Evolutionary conservation across 805 yeast species (phyloP), one percentile per base, ranked within the genome.

Genomic region (Ogataea dorogensis): DNA sequence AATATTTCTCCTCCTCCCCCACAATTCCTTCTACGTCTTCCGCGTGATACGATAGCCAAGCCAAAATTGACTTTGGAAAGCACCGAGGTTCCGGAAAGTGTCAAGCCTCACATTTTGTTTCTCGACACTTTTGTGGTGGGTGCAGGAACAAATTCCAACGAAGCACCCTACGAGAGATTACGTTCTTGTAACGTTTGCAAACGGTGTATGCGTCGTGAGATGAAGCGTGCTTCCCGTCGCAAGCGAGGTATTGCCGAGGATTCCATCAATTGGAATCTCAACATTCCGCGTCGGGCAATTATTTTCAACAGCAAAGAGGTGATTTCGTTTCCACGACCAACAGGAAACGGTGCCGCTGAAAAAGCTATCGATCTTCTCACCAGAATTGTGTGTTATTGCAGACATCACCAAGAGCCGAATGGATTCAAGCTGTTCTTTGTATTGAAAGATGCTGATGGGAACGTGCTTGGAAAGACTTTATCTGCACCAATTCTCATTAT

Each of bases 271-370:
- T 87, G 97, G 80, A 74, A 83, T 51, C 80, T 84, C 32, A 72
- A 73, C 28, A 72, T 78, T 56, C 75, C 79, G 43, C 82, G 87
- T 53, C 77, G 94, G 43, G 95, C 96, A 2, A 75, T 91, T 30
- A 83, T 91, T 23, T 86, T 89, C 69, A 91, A 93, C 63, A 86
- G 95, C 62, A 84, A 86, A 53, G 97, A 91, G 61, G 73, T 93
- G 16, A 73, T 87, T 25, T 76, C 86, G 10, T 75, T 84, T 51
- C 85, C 86, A 5, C 68, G 81, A 17, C 79, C 82, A 19, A 66
- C 68, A 17, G 61, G 58, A 3, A 45, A 42, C 33, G 55, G 49
- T 24, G 10, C 47, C 2, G 50, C 43, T 28, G 55, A 39, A 11
- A 71, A 69, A 46, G 56, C 67, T 2, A 53, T 76, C 24, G 79